Evolutionary conservation across 2,329 filamentous ascomycete genomes (phyloP), one percentile per base, ranked within the genome.

Genomic region (Colletotrichum caudatum): DNA sequence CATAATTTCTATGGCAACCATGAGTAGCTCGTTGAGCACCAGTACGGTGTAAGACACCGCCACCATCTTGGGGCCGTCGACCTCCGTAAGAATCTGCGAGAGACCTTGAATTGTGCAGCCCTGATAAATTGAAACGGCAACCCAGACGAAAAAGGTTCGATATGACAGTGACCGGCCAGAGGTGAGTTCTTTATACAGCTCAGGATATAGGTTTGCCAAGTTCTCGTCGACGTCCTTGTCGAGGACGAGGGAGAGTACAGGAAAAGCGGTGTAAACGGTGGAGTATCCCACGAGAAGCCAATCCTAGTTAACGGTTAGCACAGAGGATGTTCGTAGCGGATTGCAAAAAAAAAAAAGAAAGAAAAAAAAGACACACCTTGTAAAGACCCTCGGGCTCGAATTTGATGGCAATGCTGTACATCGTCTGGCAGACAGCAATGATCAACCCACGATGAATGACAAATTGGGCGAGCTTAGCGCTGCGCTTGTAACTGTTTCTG

Each of bases 211-310:
- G 76, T 96, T 98, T 26, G 96, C 95, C 6, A 99, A 88, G 64
- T 92, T 90, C 82, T 98, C 95, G 78, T 98, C 95, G 6, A 99
- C 95, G 77, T 99, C 96, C 78, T 93, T 93, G 83, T 99, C 96
- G 1, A 99, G 89, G 2, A 98, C 95, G 8, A 99, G 90, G 0
- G 93, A 97, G 79, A 99, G 92, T 44, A 99, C 96, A 0, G 96
- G 96, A 20, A 90, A 88, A 80, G 97, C 97, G 20, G 96, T 99
- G 83, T 99, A 99, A 6, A 98, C 87, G 0, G 96, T 99, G 0
- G 95, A 94, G 79, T 99, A 99, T 59, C 96, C 96, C 16, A 99
- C 96, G 74, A 99, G 89, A 18, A 99, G 89, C 95, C 95, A 99
- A 80, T 98, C 94, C 84, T 92, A 35, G 12, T 23, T 14, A 37